A percentile compares a stretch with the other conserved stretches of the same genome.
phyloP scores from a whole-genome alignment of 306 rosid genomes.

The Castanea mollissima region DNA sequence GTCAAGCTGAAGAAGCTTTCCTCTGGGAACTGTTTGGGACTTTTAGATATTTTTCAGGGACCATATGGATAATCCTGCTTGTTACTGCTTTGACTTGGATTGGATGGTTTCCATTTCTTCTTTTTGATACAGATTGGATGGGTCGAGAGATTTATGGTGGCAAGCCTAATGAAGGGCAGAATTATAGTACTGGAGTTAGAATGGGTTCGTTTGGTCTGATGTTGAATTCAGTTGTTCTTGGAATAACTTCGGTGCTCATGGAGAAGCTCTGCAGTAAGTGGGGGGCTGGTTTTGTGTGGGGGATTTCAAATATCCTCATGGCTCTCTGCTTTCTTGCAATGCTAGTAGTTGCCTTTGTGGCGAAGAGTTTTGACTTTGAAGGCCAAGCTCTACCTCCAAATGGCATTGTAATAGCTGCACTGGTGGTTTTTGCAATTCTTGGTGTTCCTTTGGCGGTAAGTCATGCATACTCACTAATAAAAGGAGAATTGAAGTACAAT shows the following conservation, averaged over 20 bases:
- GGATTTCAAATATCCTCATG: conserved; percentile 80
- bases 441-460: conserved; percentile 88
- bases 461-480: conserved; percentile 9
- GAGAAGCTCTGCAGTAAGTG: conserved; percentile 82
- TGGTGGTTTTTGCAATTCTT: conserved; percentile 69
- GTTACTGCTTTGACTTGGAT: conserved; percentile 87
- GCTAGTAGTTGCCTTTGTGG: conserved; percentile 70
- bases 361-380: conserved; percentile 42
- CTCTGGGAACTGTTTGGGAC: conserved; percentile 91
- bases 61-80: conserved; percentile 70
- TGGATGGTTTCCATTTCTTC: conserved; percentile 95
- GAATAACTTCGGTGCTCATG: conserved; percentile 82
- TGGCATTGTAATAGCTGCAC: conserved; percentile 62
- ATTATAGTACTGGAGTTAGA: conserved; percentile 75
- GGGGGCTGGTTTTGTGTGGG: conserved; percentile 94
- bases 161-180: conserved; percentile 73
- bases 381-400: conserved; percentile 62
- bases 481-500: neutral
- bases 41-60: conserved; percentile 65
- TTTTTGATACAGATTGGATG: conserved; percentile 98
- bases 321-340: conserved; percentile 73
- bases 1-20: conserved; percentile 76
- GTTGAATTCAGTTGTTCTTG: conserved; percentile 90
- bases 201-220: conserved; percentile 91
- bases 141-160: conserved; percentile 99